phyloP scores from a whole-genome alignment of 179 eudicot genomes.

The Beta lomatogona region DNA sequence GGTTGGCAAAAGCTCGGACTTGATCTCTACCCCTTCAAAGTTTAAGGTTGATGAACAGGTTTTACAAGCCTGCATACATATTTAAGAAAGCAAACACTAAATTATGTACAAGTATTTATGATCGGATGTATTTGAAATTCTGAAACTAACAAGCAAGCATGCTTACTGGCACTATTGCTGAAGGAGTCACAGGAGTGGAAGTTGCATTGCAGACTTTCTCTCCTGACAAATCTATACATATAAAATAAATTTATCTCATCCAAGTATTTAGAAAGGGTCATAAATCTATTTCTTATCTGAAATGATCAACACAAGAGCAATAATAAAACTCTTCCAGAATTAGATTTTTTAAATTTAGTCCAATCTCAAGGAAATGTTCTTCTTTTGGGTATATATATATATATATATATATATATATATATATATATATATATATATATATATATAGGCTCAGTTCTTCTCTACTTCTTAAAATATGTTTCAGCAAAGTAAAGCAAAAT shows the following conservation, averaged over 20 bases:
- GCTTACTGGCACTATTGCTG: not conserved
- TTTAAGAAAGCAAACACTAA: not conserved
- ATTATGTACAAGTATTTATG: not conserved
- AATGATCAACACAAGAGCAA: too few relatives aligned
- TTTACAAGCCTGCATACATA: not conserved
- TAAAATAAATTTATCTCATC: not conserved
- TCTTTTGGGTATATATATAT: too few relatives aligned
- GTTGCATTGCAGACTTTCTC: not conserved
- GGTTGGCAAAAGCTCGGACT: slow-evolving; percentile 20
- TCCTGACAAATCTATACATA: slow-evolving; percentile 5
- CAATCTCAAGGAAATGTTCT: too few relatives aligned
- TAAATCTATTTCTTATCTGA: too few relatives aligned
- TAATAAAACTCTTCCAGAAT: too few relatives aligned
- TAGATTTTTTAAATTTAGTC: too few relatives aligned
- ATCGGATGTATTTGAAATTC: too few relatives aligned
- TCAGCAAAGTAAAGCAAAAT: too few relatives aligned
- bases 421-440: too few relatives aligned
- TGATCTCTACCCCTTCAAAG: slow-evolving; percentile 28
- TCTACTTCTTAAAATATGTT: too few relatives aligned
- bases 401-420: too few relatives aligned
- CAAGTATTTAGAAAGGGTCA: not conserved
- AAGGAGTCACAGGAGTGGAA: slow-evolving; percentile 3
- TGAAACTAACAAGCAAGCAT: not conserved
- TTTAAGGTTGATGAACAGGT: not conserved
- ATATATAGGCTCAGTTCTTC: too few relatives aligned